phyloP scores from a whole-genome alignment of 192 early-diverging fungal species.

The Chytriomyces confervae region DNA sequence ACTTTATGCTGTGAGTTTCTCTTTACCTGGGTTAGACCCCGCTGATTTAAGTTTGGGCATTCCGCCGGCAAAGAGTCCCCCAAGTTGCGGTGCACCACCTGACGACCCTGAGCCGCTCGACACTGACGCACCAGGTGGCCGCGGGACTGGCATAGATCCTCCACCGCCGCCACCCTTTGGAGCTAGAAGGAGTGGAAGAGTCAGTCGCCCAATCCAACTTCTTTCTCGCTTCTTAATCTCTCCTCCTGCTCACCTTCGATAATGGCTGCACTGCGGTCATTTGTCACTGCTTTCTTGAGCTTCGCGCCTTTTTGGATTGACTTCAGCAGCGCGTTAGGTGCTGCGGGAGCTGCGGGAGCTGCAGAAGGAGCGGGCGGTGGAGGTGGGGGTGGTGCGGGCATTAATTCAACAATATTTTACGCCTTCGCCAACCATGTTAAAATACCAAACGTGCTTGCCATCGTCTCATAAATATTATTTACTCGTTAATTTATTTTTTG shows the following conservation, averaged over 20 bases:
- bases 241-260: conserved; percentile 47
- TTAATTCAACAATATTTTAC: neutral
- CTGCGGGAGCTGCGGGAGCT: conserved; percentile 10
- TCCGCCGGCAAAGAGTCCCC: conserved; percentile 64
- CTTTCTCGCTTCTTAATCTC: conserved; percentile 7
- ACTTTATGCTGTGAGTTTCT: neutral
- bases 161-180: conserved; percentile 44
- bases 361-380: conserved; percentile 35
- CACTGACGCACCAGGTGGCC: conserved; percentile 32
- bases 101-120: conserved; percentile 26
- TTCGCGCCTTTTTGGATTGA: conserved; percentile 61
- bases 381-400: conserved; percentile 49
- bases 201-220: neutral
- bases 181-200: conserved; percentile 1
- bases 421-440: too few species aligned
- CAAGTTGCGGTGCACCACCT: conserved; percentile 50
- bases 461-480: too few species aligned
- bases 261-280: conserved; percentile 53
- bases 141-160: conserved; percentile 35
- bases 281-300: conserved; percentile 61
- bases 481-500: too few species aligned
- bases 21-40: conserved; percentile 26
- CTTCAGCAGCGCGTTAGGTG: conserved; percentile 45
- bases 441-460: too few species aligned
- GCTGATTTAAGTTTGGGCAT: conserved; percentile 62